Percentiles rank a stretch among this genome's conserved stretches.
Evolutionary conservation across 768 basidiomycete species (phyloP).

Genomic region (Tylopilus rubrobrunneus): DNA sequence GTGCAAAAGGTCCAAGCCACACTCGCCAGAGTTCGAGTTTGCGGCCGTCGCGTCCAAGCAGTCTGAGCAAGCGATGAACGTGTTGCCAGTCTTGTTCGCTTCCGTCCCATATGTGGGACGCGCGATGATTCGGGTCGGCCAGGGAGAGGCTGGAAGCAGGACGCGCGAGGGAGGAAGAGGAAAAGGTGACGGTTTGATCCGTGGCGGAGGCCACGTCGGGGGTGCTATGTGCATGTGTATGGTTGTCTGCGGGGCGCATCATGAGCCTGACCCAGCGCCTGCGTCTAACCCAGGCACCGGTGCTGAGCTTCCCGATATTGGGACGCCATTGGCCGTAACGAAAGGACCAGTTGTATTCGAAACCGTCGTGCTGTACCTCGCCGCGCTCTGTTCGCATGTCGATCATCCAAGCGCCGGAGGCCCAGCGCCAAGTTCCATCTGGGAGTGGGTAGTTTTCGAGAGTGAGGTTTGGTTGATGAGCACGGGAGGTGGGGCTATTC

Average conservation of each 20-base stretch:
- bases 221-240: slow-evolving; percentile 4
- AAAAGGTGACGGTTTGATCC: background rate
- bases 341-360: slow-evolving; percentile 83
- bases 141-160: slow-evolving; percentile 20
- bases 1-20: slow-evolving; percentile 54
- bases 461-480: slow-evolving; percentile 51
- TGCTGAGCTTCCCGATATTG: slow-evolving; percentile 51
- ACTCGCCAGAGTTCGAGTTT: slow-evolving; percentile 72
- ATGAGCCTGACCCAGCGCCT: slow-evolving; percentile 83
- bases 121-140: slow-evolving; percentile 14
- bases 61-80: slow-evolving; percentile 49
- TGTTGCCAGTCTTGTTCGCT: slow-evolving; percentile 59
- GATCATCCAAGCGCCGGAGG: slow-evolving; percentile 79
- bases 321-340: slow-evolving; percentile 64
- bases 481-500: slow-evolving; percentile 33
- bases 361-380: slow-evolving; percentile 77
- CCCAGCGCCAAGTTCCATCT: slow-evolving; percentile 79
- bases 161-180: slow-evolving; percentile 10
- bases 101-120: slow-evolving; percentile 52
- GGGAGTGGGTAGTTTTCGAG: slow-evolving; percentile 68
- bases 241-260: slow-evolving; percentile 56
- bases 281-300: slow-evolving; percentile 73
- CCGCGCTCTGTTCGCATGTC: slow-evolving; percentile 79
- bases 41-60: slow-evolving; percentile 59
- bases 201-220: background rate